Evolutionary conservation across 108 stramenopile genomes (phyloP).

Genomic region (Nitzschia inconspicua): DNA sequence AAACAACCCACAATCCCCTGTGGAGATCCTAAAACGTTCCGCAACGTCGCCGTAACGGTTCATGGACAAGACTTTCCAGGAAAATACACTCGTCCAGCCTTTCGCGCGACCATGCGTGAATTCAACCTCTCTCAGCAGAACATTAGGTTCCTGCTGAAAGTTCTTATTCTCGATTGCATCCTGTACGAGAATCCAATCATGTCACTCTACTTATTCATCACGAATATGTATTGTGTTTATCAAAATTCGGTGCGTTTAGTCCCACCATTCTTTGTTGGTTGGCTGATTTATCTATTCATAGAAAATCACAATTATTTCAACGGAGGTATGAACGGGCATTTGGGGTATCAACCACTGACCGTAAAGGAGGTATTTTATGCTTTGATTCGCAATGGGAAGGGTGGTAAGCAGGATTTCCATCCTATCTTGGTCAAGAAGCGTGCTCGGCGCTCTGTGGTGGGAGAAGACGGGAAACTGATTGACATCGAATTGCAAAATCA

Average conservation of each 20-base stretch:
- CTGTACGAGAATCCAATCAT: slow-evolving; percentile 59
- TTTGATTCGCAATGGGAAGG: slow-evolving; percentile 43
- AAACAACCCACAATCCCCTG: slow-evolving; percentile 49
- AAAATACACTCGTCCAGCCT: slow-evolving; percentile 46
- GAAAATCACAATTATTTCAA: slow-evolving; percentile 51
- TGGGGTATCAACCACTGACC: slow-evolving; percentile 58
- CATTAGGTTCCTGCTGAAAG: slow-evolving; percentile 31
- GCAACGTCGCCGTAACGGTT: slow-evolving; percentile 55
- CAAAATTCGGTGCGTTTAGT: slow-evolving; percentile 49
- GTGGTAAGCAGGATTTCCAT: slow-evolving; percentile 33
- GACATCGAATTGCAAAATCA: slow-evolving; percentile 57
- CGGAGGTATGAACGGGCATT: slow-evolving; percentile 22
- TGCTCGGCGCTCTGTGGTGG: slow-evolving; percentile 17
- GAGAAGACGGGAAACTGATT: slow-evolving; percentile 18
- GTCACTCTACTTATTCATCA: slow-evolving; percentile 58
- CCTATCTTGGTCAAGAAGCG: slow-evolving; percentile 41
- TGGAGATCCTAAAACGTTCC: slow-evolving; percentile 58
- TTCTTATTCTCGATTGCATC: slow-evolving; percentile 45
- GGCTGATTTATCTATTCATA: slow-evolving; percentile 41
- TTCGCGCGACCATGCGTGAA: slow-evolving; percentile 54
- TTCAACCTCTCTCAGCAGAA: slow-evolving; percentile 50
- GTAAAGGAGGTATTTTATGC: slow-evolving; percentile 47
- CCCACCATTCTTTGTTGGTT: slow-evolving; percentile 53
- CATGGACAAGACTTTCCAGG: slow-evolving; percentile 57
- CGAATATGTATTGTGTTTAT: slow-evolving; percentile 69